Evolutionary conservation across 2,329 filamentous ascomycete species (phyloP).

Genomic region (Colletotrichum costaricense): DNA sequence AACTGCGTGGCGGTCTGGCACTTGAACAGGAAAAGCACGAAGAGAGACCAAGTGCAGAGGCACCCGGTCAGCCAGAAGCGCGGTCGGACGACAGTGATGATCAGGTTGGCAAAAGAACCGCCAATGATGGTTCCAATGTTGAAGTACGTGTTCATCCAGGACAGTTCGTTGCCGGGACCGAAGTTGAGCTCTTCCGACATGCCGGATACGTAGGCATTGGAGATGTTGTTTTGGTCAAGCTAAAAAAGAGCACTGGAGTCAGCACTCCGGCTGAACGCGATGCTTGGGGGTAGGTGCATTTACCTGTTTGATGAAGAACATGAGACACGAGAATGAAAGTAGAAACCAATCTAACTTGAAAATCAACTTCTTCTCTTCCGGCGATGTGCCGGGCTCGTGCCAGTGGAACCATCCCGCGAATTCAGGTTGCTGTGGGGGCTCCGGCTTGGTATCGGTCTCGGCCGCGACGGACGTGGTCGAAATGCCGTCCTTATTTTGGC

Average conservation of each 20-base stretch:
- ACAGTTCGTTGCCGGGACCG: constrained; percentile 52
- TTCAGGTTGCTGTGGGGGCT: constrained; percentile 30
- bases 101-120: constrained; percentile 54
- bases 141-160: constrained; percentile 59
- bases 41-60: constrained; percentile 50
- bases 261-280: no score
- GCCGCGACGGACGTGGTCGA: constrained; percentile 11
- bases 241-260: background rate
- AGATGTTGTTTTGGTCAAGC: constrained; percentile 58
- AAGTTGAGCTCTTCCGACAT: constrained; percentile 60
- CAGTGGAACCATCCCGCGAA: constrained; percentile 49
- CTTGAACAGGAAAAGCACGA: constrained; percentile 54
- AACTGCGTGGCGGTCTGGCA: constrained; percentile 50
- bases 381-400: constrained; percentile 53
- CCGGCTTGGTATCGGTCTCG: constrained; percentile 23
- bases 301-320: constrained; percentile 56
- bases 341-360: constrained; percentile 63
- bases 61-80: constrained; percentile 54
- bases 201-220: constrained; percentile 61
- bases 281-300: background rate
- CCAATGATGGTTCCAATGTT: constrained; percentile 59
- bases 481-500: constrained; percentile 25
- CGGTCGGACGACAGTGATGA: constrained; percentile 56
- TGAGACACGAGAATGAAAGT: constrained; percentile 52
- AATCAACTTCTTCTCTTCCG: constrained; percentile 56